These are phyloP conservation scores for Penstemon newberryi DNA, from an alignment of 257 asterid genomes.

Conservation along the genomic window DNA sequence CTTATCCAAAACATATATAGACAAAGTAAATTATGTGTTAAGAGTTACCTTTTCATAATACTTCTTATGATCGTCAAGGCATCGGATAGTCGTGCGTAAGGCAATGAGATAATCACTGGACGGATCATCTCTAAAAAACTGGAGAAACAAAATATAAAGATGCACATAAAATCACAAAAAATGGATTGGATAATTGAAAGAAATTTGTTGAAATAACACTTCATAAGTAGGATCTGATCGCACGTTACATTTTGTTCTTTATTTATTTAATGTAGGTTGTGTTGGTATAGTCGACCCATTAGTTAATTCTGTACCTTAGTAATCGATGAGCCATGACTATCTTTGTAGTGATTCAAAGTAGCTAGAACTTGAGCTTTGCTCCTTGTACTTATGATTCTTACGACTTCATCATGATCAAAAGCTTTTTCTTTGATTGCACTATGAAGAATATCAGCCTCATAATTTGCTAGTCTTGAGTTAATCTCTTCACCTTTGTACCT, in stretches of 20 bases:
- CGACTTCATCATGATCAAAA: slow-evolving; percentile 55
- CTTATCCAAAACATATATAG: no score
- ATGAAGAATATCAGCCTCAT: slow-evolving; percentile 54
- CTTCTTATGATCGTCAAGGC: slow-evolving; percentile 58
- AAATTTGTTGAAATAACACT: no score
- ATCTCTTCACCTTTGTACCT: slow-evolving; percentile 65
- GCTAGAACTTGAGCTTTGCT: slow-evolving; percentile 72
- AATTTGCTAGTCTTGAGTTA: slow-evolving; percentile 45
- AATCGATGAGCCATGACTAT: slow-evolving; percentile 56
- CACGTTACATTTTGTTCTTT: no score
- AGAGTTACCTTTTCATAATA: slow-evolving; percentile 69
- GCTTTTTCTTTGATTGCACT: slow-evolving; percentile 44
- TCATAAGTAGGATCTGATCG: no score
- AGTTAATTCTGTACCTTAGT: slow-evolving; percentile 52
- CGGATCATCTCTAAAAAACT: slow-evolving; percentile 58
- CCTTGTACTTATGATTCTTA: slow-evolving; percentile 66
- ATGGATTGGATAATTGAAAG: no score
- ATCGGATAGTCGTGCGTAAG: slow-evolving; percentile 50
- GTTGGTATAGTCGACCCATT: no score
- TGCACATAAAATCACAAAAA: background rate
- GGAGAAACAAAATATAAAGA: background rate
- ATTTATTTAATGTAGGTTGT: no score
- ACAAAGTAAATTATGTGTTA: no score
- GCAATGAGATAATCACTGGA: slow-evolving; percentile 39
- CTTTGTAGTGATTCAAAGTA: slow-evolving; percentile 63